Conservation (phyloP, 108 stramenopile genomes). For the Conticribra weissflogii region DNA sequence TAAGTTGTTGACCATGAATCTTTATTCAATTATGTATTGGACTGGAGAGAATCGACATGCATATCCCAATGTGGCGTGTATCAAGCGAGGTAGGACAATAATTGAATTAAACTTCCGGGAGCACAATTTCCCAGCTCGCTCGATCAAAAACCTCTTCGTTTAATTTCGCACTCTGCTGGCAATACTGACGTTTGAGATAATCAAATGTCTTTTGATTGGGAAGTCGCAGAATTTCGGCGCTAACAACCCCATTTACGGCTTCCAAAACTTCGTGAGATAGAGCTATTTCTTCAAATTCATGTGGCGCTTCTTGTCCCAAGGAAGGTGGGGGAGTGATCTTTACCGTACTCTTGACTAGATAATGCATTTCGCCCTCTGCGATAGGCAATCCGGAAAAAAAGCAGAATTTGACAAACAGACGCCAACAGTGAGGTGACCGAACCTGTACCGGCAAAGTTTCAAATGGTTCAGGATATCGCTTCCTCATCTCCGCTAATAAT, state of each 20-base stretch:
- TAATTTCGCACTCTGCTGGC: slow-evolving; percentile 78
- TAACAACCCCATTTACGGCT: slow-evolving; percentile 74
- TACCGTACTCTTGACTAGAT: slow-evolving; percentile 68
- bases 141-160: slow-evolving; percentile 75
- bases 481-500: slow-evolving; percentile 66
- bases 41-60: too few species aligned
- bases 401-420: slow-evolving; percentile 82
- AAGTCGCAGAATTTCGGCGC: slow-evolving; percentile 72
- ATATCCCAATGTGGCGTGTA: too few species aligned
- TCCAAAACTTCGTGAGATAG: slow-evolving; percentile 87
- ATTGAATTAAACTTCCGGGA: slow-evolving; percentile 63
- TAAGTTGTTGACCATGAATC: too few species aligned
- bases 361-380: slow-evolving; percentile 89
- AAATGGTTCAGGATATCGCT: slow-evolving; percentile 66
- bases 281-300: slow-evolving; percentile 69
- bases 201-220: slow-evolving; percentile 83
- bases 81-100: too few species aligned
- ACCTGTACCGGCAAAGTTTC: slow-evolving; percentile 80
- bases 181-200: slow-evolving; percentile 77
- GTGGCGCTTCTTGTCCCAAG: neutral
- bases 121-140: slow-evolving; percentile 75
- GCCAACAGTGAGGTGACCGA: slow-evolving; percentile 67
- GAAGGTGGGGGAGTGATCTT: slow-evolving; percentile 11
- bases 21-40: too few species aligned
- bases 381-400: slow-evolving; percentile 89